phyloP scores from a whole-genome alignment of 2,329 filamentous ascomycete species.

The Colletotrichum sp. region DNA sequence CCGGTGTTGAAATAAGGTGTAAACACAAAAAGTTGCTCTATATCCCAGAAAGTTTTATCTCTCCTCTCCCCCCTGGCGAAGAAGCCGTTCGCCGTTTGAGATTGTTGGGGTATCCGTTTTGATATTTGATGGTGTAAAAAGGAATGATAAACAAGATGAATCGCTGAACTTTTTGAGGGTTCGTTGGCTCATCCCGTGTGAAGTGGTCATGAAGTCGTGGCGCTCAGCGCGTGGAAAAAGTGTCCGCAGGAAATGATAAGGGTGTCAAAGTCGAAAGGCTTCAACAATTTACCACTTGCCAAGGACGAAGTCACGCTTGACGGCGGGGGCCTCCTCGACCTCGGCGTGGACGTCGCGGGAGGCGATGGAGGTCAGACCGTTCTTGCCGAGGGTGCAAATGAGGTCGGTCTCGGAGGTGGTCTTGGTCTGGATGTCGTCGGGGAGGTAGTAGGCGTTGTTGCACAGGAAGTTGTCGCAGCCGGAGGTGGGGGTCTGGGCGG shows the following conservation, averaged over 20 bases:
- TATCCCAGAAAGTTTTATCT: neutral
- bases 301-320: slow-evolving; percentile 37
- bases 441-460: slow-evolving; percentile 56
- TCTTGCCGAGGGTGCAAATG: slow-evolving; percentile 53
- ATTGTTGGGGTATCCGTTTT: slow-evolving; percentile 9
- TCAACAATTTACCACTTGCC: slow-evolving; percentile 25
- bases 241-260: neutral
- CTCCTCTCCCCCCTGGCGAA: neutral
- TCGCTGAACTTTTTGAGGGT: neutral
- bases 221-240: slow-evolving; percentile 9
- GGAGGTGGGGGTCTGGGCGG: slow-evolving; percentile 42
- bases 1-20: neutral
- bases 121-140: neutral
- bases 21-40: neutral
- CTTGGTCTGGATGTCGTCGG: slow-evolving; percentile 63
- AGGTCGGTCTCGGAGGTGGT: slow-evolving; percentile 52
- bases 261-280: neutral
- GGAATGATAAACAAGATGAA: neutral
- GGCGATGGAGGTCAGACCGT: slow-evolving; percentile 29
- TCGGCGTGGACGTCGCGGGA: neutral
- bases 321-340: slow-evolving; percentile 20
- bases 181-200: neutral
- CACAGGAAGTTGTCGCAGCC: slow-evolving; percentile 60
- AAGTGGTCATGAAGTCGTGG: slow-evolving; percentile 15
- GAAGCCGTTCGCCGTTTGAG: neutral